Evolutionary conservation across 192 early-diverging fungal species (phyloP).

Genomic region (Thamnidium elegans): DNA sequence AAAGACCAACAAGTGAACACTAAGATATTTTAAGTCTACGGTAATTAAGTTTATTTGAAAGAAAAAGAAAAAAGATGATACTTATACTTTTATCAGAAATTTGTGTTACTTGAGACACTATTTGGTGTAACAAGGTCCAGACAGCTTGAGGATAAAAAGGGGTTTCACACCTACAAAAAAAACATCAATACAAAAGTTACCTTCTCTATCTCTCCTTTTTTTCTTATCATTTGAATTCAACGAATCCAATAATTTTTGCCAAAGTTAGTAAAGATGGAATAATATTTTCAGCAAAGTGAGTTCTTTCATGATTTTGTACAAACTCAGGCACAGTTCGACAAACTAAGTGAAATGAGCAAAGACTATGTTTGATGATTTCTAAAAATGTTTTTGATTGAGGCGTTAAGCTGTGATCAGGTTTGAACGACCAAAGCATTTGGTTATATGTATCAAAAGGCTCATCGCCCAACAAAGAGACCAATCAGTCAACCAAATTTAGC

Average conservation of each 20-base stretch:
- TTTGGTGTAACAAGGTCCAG: too few relatives aligned
- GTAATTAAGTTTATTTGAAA: too few relatives aligned
- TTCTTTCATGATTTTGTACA: slow-evolving; percentile 11
- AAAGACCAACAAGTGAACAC: too few relatives aligned
- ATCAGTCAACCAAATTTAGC: neutral
- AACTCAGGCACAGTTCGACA: slow-evolving; percentile 1
- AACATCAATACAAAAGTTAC: slow-evolving; percentile 1
- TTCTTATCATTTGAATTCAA: slow-evolving; percentile 13
- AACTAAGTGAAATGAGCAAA: slow-evolving; percentile 4
- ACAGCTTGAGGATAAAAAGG: neutral
- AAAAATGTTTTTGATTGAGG: slow-evolving; percentile 11
- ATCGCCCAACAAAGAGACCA: neutral
- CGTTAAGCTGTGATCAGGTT: slow-evolving; percentile 2
- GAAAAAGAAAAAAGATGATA: too few relatives aligned
- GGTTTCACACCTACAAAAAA: slow-evolving; percentile 17
- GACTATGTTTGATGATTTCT: slow-evolving; percentile 5
- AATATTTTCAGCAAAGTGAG: slow-evolving; percentile 14
- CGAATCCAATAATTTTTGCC: slow-evolving; percentile 9
- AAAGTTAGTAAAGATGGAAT: slow-evolving; percentile 9
- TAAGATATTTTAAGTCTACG: too few relatives aligned
- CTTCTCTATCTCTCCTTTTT: slow-evolving; percentile 6
- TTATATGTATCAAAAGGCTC: slow-evolving; percentile 4
- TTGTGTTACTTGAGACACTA: too few relatives aligned
- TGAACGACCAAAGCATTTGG: slow-evolving; percentile 5
- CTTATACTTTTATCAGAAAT: too few relatives aligned